Percentiles rank a stretch among this genome's conserved stretches.
Conservation (phyloP, 139 green algal species). For the Chlamydomonas eustigma region DNA sequence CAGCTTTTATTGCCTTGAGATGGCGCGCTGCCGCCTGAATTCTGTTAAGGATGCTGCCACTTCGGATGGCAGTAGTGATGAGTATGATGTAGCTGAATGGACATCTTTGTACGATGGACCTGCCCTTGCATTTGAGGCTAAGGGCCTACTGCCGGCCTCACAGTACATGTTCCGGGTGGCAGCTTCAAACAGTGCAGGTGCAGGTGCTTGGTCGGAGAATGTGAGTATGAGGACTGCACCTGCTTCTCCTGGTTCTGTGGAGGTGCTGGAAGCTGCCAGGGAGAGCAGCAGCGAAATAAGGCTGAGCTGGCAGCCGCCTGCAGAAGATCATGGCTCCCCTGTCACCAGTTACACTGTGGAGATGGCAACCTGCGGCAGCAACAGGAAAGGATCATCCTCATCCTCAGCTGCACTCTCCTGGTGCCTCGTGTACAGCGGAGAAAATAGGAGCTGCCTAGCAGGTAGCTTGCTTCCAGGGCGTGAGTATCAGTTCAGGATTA, state of each 20-base stretch:
- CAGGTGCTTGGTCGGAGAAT: not conserved
- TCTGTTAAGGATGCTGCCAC: too few species aligned
- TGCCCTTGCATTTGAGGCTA: not conserved
- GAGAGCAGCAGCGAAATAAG: not conserved
- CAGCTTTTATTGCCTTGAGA: not conserved
- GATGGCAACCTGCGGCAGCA: too few species aligned
- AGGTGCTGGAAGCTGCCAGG: not conserved
- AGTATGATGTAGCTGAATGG: too few species aligned
- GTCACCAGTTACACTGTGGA: not conserved
- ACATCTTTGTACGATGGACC: not conserved
- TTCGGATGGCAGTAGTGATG: too few species aligned
- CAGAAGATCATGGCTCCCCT: not conserved
- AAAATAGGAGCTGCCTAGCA: too few species aligned
- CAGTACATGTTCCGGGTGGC: not conserved
- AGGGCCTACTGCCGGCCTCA: not conserved
- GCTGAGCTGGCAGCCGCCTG: not conserved
- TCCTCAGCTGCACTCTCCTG: too few species aligned
- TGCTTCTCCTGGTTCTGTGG: not conserved
- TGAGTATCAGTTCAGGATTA: not conserved
- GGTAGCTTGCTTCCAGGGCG: too few species aligned
- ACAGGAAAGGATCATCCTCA: too few species aligned
- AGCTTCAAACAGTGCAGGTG: not conserved
- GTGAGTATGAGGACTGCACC: not conserved
- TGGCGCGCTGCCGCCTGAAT: too few species aligned
- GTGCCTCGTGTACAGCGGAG: too few species aligned